A percentile compares a stretch with the other conserved stretches of the same genome.
These are phyloP conservation scores for Tripterygium wilfordii DNA, from an alignment of 177 flowering plant genomes.

Conservation along the genomic window DNA sequence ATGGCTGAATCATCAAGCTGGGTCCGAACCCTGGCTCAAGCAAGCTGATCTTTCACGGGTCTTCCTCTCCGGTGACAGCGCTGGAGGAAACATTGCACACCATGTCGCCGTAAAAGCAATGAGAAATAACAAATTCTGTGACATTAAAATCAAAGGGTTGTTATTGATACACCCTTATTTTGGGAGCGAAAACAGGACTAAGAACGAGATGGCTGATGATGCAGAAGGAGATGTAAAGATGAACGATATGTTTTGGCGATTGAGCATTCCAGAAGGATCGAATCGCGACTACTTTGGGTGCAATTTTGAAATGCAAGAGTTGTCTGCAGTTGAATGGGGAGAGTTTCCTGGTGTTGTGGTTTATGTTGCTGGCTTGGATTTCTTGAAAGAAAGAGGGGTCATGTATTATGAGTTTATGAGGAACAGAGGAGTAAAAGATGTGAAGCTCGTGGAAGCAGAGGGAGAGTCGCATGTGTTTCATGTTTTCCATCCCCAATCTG, in stretches of 20 bases:
- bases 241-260: conserved; percentile 65
- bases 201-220: conserved; percentile 33
- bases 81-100: conserved; percentile 80
- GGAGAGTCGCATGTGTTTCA: conserved; percentile 54
- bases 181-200: conserved; percentile 60
- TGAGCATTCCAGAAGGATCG: conserved; percentile 60
- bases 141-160: conserved; percentile 36
- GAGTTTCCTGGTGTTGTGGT: conserved; percentile 48
- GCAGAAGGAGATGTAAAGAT: conserved; percentile 19
- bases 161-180: conserved; percentile 63
- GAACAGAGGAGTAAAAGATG: conserved; percentile 47
- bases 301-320: conserved; percentile 41
- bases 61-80: conserved; percentile 81
- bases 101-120: conserved; percentile 39
- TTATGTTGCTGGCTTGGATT: conserved; percentile 61
- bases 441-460: conserved; percentile 47
- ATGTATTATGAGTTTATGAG: conserved; percentile 51
- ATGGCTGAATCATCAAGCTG: conserved; percentile 34
- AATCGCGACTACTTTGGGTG: conserved; percentile 57
- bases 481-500: conserved; percentile 53
- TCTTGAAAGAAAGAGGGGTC: conserved; percentile 67
- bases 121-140: neutral
- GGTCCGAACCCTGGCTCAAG: conserved; percentile 46
- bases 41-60: conserved; percentile 50
- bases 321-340: conserved; percentile 28